Evolutionary conservation across 495 filamentous ascomycete genomes (phyloP), one percentile per base, ranked within the genome.

Genomic region (Jackrogersella multiformis): DNA sequence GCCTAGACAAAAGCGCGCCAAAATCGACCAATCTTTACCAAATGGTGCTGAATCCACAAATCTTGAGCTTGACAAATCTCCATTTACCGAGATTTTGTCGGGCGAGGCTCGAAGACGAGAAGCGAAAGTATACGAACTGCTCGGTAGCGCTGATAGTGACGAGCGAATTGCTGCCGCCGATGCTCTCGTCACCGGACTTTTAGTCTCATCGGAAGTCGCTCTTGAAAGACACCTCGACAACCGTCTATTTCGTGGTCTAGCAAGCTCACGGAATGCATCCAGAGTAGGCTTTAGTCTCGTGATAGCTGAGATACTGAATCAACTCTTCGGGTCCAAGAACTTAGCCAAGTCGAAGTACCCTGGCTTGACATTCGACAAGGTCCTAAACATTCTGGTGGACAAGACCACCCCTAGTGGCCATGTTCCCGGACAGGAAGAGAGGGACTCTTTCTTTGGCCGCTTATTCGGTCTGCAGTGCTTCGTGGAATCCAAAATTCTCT

Each of bases 211-310:
- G 8, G 82, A 86, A 63, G 68, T 71, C 5, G 80, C 81, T 35
- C 73, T 87, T 8, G 66, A 78, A 57, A 74, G 84, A 51, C 84
- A 87, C 72, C 80, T 87, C 42, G 82, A 85, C 45, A 79, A 82
- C 66, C 80, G 93, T 30, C 82, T 99, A 12, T 91, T 97, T 70
- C 87, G 91, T 44, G 95, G 95, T 35, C 85, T 99, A 23, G 92
- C 93, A 56, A 97, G 93, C 72, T 90, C 93, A 42, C 86, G 92
- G 20, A 96, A 97, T 79, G 93, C 91, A 12, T 92, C 94, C 28
- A 84, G 95, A 23, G 78, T 94, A 57, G 95, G 95, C n/a, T 97
- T 95, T 73, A 96, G 92, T 35, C 81, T 97, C 58, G 93, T 94
- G 1, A 77, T 98, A 66, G 91, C 93, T 0, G 94, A 97, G 77